Base-by-base conservation (phyloP, 2,329 filamentous ascomycete genomes). In the Magnaporthales sp. region DNA sequence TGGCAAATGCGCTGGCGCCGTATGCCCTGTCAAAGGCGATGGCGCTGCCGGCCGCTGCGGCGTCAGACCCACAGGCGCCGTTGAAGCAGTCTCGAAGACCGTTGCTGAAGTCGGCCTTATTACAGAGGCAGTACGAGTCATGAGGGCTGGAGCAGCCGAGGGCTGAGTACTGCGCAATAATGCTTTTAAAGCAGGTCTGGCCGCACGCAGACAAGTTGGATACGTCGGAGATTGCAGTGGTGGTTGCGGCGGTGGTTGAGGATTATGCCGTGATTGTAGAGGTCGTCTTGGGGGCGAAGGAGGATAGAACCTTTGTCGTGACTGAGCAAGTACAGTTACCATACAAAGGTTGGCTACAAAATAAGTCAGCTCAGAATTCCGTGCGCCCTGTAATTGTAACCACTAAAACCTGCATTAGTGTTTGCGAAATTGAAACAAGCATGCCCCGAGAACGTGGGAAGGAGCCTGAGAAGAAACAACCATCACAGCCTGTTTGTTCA, bases 1-100 rank as follows among this genome's bases (percentile, higher is more conserved):
- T n/a, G n/a, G n/a, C n/a, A n/a, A n/a, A n/a, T n/a, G n/a, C n/a
- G n/a, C n/a, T n/a, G n/a, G n/a, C n/a, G n/a, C n/a, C n/a, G n/a
- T n/a, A n/a, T n/a, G n/a, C n/a, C n/a, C n/a, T n/a, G n/a, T n/a
- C n/a, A n/a, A n/a, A n/a, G n/a, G n/a, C n/a, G n/a, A n/a, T n/a
- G n/a, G n/a, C n/a, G n/a, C n/a, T n/a, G n/a, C n/a, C n/a, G n/a
- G n/a, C n/a, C n/a, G n/a, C n/a, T n/a, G n/a, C n/a, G n/a, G n/a
- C n/a, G n/a, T n/a, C n/a, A n/a, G n/a, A n/a, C n/a, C n/a, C n/a
- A n/a, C n/a, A n/a, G n/a, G n/a, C n/a, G n/a, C n/a, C 73, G 67
- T 72, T 77, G 67, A 79, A 74, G 74, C 80, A 83, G 71, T 83
- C 80, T 67, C 80, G 79, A 64, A 83, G 73, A 68, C 80, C 81